phyloP scores from a whole-genome alignment of 2,329 filamentous ascomycete species.

The Ascochyta pisi region DNA sequence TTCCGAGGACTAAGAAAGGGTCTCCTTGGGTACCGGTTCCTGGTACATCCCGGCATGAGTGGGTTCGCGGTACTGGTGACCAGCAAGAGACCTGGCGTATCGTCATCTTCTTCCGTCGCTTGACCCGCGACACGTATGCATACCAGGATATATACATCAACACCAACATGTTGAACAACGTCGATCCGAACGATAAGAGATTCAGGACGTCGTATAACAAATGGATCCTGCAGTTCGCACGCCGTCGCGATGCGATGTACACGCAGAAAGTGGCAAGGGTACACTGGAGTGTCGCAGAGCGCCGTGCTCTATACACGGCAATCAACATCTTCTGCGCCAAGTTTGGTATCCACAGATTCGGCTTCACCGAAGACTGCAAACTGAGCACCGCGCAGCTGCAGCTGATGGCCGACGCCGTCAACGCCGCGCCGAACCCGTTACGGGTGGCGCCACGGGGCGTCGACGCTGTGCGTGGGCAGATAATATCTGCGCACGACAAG shows the following conservation, averaged over 20 bases:
- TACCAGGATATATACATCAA: conserved; percentile 13
- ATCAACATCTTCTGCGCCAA: conserved; percentile 17
- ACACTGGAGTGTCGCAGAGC: conserved; percentile 17
- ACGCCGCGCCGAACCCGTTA: background rate
- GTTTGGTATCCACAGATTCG: conserved; percentile 12
- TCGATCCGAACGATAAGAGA: conserved; percentile 13
- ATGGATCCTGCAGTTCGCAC: conserved; percentile 21
- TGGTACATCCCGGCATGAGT: background rate
- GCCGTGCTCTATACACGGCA: conserved; percentile 5
- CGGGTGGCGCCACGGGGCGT: background rate
- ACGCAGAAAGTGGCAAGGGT: conserved; percentile 1
- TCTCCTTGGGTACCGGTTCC: background rate
- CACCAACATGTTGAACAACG: conserved; percentile 4
- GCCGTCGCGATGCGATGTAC: conserved; percentile 15
- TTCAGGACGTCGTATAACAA: conserved; percentile 20
- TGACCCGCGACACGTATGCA: conserved; percentile 4
- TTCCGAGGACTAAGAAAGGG: conserved; percentile 1
- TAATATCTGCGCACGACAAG: conserved; percentile 13
- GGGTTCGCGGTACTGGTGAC: conserved; percentile 1
- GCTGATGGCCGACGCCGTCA: conserved; percentile 9
- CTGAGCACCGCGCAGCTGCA: conserved; percentile 9
- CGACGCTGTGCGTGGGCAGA: conserved; percentile 21
- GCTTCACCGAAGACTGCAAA: background rate
- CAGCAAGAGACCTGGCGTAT: conserved; percentile 8
- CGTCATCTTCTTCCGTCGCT: conserved; percentile 17